Evolutionary conservation across 2,329 filamentous ascomycete species (phyloP).

Genomic region (Phyllosticta citriasiana): DNA sequence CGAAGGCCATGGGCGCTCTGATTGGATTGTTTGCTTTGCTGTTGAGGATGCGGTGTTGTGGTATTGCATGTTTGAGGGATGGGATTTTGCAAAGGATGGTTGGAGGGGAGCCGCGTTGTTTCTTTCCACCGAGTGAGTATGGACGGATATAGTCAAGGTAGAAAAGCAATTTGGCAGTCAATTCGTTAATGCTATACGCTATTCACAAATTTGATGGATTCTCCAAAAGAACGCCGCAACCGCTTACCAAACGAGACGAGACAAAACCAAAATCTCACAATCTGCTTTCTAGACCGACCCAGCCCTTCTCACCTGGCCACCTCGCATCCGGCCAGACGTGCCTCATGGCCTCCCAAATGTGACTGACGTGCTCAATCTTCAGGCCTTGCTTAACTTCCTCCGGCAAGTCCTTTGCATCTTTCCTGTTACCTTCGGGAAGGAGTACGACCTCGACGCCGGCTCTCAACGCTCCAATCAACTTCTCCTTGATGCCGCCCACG

Average conservation of each 20-base stretch:
- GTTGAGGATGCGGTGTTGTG: neutral
- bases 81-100: neutral
- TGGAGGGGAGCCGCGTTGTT: neutral
- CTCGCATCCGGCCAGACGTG: slow-evolving; percentile 83
- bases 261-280: neutral
- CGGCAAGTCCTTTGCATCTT: slow-evolving; percentile 85
- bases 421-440: slow-evolving; percentile 77
- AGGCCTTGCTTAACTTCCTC: slow-evolving; percentile 79
- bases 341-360: slow-evolving; percentile 90
- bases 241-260: neutral
- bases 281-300: slow-evolving; percentile 45
- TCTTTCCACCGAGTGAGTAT: neutral
- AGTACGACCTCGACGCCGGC: slow-evolving; percentile 93
- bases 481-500: slow-evolving; percentile 97
- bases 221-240: neutral
- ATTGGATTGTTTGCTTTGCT: neutral
- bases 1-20: neutral
- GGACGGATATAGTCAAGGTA: too few species aligned
- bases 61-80: neutral
- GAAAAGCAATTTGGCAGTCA: neutral
- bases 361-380: slow-evolving; percentile 81
- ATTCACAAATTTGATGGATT: neutral
- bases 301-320: slow-evolving; percentile 66
- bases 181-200: neutral
- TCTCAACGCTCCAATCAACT: slow-evolving; percentile 84